phyloP scores from a whole-genome alignment of 176 grass and related monocot species.

The Stipa capillata region DNA sequence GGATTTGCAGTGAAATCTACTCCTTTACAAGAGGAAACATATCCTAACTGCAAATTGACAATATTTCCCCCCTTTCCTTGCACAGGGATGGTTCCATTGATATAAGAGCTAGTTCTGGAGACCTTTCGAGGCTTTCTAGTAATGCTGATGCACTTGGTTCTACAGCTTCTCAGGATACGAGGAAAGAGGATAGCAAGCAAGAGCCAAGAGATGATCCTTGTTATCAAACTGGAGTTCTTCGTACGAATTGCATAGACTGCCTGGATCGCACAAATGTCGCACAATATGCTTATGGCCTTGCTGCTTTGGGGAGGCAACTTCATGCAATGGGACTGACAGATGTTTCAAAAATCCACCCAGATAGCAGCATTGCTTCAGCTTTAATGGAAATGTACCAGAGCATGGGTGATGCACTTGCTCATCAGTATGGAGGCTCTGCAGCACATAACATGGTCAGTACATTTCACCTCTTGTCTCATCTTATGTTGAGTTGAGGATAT shows the following conservation, averaged over 20 bases:
- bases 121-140: slow-evolving; percentile 64
- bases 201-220: slow-evolving; percentile 32
- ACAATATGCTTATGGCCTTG: slow-evolving; percentile 93
- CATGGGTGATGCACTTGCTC: slow-evolving; percentile 96
- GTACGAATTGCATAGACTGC: slow-evolving; percentile 97
- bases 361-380: slow-evolving; percentile 79
- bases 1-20: not conserved
- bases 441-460: slow-evolving; percentile 76
- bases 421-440: slow-evolving; percentile 97
- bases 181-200: slow-evolving; percentile 33
- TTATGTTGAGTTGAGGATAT: not conserved
- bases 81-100: slow-evolving; percentile 53
- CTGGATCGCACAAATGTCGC: slow-evolving; percentile 97
- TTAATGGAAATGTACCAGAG: slow-evolving; percentile 98
- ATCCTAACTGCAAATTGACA: slow-evolving; percentile 11
- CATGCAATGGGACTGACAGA: slow-evolving; percentile 76
- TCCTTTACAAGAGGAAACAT: not conserved
- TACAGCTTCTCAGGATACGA: slow-evolving; percentile 29
- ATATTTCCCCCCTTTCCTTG: slow-evolving; percentile 6
- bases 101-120: slow-evolving; percentile 66
- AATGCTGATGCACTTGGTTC: slow-evolving; percentile 35
- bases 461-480: not conserved
- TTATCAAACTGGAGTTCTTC: slow-evolving; percentile 91
- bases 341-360: slow-evolving; percentile 78
- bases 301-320: slow-evolving; percentile 79